Evolutionary conservation across 345 rosid genomes (phyloP), one percentile per base, ranked within the genome.

Genomic region (Pelargonium nanum): DNA sequence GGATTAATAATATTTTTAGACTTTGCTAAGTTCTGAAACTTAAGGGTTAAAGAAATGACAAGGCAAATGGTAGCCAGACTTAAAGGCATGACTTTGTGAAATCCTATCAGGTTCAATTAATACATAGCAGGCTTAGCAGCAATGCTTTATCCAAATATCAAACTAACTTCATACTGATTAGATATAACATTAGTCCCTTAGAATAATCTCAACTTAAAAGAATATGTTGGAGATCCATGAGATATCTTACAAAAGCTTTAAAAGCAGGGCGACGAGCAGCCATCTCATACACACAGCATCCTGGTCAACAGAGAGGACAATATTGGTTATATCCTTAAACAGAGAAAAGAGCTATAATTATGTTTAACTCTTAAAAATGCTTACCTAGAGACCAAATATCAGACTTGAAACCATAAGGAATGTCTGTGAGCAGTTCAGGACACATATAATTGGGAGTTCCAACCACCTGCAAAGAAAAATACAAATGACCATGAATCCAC

Each of bases 401-500:
- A 52, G 97, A 93, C 75, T 93, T 93, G 68, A 89, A 93, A 65
- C 99, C 99, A 74, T 93, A 93, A 55, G 99, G 97, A 63, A 93
- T 93, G 75, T 89, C 99, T 24, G 97, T 86, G 70, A 89, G 97
- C 63, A 93, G 81, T 70, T 93, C 99, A 19, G 99, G 99, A 70
- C 99, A 93, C 97, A 93, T 93, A 78, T 89, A 93, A 72, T 93
- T 93, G 59, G 97, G 99, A 72, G 99, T 93, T 75, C 99, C 99
- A 79, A 93, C 99, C 65, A 93, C 97, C 99, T 93, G 78, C 71
- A 66, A 24, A 70, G 54, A 52, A 16, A 65, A 48, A 26, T 30
- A 24, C 21, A 52, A 12, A 12, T 2, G 48, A 12, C 15, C 48
- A 12, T 40, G 48, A 40, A 40, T 40, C 9, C 48, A 40, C 15